phyloP scores from a whole-genome alignment of 2,329 filamentous ascomycete genomes.

The Cladosporium austrohemisphaericum region DNA sequence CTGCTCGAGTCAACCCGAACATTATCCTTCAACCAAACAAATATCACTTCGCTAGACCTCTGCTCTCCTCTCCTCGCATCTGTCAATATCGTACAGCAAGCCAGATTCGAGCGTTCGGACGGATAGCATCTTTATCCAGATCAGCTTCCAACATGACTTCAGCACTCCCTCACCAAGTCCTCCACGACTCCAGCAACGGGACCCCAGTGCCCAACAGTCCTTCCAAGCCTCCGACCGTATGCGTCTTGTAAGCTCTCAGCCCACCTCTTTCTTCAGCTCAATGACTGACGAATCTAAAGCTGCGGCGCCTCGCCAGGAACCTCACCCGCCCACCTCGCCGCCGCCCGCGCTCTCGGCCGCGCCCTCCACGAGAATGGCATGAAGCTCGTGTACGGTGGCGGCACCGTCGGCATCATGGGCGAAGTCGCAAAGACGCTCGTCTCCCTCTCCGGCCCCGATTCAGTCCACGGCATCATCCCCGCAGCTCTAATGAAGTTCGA shows the following conservation, averaged over 20 bases:
- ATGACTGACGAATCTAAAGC: conserved; percentile 39
- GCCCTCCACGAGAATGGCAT: conserved; percentile 74
- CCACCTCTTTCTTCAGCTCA: neutral
- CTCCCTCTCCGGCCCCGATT: conserved; percentile 69
- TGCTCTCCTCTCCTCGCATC: neutral
- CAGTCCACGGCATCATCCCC: conserved; percentile 93
- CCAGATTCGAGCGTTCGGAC: too few species aligned
- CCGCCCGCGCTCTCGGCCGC: conserved; percentile 70
- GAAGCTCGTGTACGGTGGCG: conserved; percentile 87
- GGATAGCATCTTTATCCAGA: neutral
- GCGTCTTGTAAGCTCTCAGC: conserved; percentile 66
- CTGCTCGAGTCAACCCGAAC: conserved; percentile 4
- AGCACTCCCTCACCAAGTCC: conserved; percentile 16
- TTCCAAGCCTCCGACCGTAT: conserved; percentile 62
- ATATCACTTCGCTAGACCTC: neutral
- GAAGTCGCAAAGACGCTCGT: conserved; percentile 85
- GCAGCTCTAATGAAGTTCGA: conserved; percentile 77
- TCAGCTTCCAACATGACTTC: neutral
- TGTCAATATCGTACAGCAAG: too few species aligned
- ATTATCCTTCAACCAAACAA: neutral
- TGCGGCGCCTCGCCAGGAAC: conserved; percentile 78
- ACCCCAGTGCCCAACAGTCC: conserved; percentile 15
- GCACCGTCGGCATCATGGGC: conserved; percentile 93
- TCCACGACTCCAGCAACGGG: conserved; percentile 8
- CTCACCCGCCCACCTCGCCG: conserved; percentile 69